Evolutionary conservation across 1,284 basidiomycete species (phyloP).

Genomic region (Austroboletus olivaceoglutinosus): DNA sequence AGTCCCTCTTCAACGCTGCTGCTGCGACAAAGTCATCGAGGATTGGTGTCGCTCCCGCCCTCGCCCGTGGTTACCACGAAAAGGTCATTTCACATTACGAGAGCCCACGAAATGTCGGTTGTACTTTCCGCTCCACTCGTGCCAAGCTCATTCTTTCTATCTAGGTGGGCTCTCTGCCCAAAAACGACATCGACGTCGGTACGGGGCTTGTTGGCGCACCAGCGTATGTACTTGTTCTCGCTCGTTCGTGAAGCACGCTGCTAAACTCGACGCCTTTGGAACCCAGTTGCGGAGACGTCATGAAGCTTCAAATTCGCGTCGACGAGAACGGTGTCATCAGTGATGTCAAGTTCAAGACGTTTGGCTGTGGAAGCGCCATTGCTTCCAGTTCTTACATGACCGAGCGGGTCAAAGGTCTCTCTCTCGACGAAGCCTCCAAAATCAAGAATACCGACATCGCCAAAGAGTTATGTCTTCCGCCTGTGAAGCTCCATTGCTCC

Average conservation of each 20-base stretch:
- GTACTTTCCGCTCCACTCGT: constrained; percentile 27
- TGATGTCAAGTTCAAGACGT: constrained; percentile 99
- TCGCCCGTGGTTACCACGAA: constrained; percentile 79
- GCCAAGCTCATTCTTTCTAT: constrained; percentile 47
- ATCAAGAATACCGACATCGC: constrained; percentile 99
- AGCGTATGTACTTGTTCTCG: constrained; percentile 65
- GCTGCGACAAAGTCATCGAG: constrained; percentile 44
- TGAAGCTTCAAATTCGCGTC: constrained; percentile 99
- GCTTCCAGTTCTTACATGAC: constrained; percentile 98
- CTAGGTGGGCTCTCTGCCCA: constrained; percentile 93
- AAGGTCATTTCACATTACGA: constrained; percentile 97
- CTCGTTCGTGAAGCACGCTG: constrained; percentile 7
- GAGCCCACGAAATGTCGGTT: constrained; percentile 86
- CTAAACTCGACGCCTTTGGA: constrained; percentile 8
- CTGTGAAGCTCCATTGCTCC: constrained; percentile 92
- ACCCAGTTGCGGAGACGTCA: constrained; percentile 83
- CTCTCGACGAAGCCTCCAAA: constrained; percentile 89
- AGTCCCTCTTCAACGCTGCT: constrained; percentile 45
- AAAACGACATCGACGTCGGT: constrained; percentile 88
- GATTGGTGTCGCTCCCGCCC: constrained; percentile 44
- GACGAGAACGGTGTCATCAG: constrained; percentile 93
- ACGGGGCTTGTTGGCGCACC: constrained; percentile 98
- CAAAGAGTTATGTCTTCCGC: constrained; percentile 92
- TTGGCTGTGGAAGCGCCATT: constrained; percentile 96
- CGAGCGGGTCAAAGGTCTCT: constrained; percentile 94